Evolutionary conservation across 2,329 filamentous ascomycete genomes (phyloP), one percentile per base, ranked within the genome.

Genomic region (Phaeosphaeriaceae sp.): DNA sequence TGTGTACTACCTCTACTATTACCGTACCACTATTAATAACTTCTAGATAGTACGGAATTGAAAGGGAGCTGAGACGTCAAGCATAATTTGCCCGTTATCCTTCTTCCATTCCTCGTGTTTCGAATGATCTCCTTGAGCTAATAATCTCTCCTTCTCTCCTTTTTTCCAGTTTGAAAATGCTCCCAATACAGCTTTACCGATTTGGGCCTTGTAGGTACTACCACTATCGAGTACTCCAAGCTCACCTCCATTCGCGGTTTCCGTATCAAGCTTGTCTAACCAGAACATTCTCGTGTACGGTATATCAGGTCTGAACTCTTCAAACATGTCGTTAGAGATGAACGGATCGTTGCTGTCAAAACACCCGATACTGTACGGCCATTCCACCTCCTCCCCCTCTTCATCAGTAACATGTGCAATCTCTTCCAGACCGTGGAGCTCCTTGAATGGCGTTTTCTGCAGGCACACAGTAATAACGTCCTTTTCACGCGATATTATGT

Each of bases 251-350:
- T 41, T 13, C 17, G 38, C 15, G 17, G 38, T 41, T 12, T 3
- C 38, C 16, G 21, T 5, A 17, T 44, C 33, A 5, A 36, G 8
- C 33, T 44, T 36, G 30, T 44, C 41, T 28, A 52, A 13, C 44
- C 44, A 52, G 17, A 45, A 52, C 12, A 23, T 48, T 20, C 15
- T 21, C 37, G 47, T 26, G 23, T 37, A 36, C 32, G 42, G 45
- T 26, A 32, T 32, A 39, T 37, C 41, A 37, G 50, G 46, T 42
- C 42, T 46, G 26, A 52, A 46, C 33, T 52, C 50, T 33, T 52
- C 41, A n/a, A 52, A 48, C 16, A 42, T 33, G 17, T 15, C 8
- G 36, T 52, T 37, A 7, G 37, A 21, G 23, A 46, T 41, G 21
- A 52, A 52, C 12, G 36, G 32, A n/a, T 52, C 42, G 8, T 42